Base-by-base conservation (phyloP, 257 asterid genomes). In the Salvia rosmarinus region DNA sequence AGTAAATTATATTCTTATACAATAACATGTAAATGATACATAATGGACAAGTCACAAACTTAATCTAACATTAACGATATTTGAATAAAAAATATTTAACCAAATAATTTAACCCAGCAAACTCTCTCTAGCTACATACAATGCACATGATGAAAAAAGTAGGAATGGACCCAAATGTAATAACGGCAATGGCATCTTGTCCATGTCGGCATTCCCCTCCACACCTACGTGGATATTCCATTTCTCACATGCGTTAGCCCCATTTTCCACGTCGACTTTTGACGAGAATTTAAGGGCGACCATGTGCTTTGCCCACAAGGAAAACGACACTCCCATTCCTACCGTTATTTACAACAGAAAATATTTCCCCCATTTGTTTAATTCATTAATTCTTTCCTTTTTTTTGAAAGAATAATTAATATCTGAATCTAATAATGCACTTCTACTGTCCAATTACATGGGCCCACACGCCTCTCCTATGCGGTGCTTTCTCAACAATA, bases 141-240 rank as follows among this genome's bases (percentile, higher is more conserved):
- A 47, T 11, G 59, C 80, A 78, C 82, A 43, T 81, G 80, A 74
- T 64, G 16, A 59, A 74, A 21, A 59, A 70, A 70, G 62, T 19
- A 65, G 4, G 4, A 40, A 32, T 70, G 77, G 76, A 57, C 78
- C 79, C 82, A 81, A 81, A 81, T 59, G 77, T 78, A 78, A 46
- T 78, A 71, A 78, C 82, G 75, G 83, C 80, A 75, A 65, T 14
- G 23, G 7, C 75, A 51, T 39, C 74, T 50, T 14, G 71, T 64
- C 75, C 63, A 46, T 74, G 85, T 81, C 85, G 85, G 85, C 82
- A 77, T 70, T 57, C 67, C 80, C 78, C 34, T 1, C 8, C 59
- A 66, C 9, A 16, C 4, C 16, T 17, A 70, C 77, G 71, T 64
- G 63, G 62, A 56, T 5, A n/a, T 7, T 9, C 42, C 43, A 56